Percentiles rank a stretch among this genome's conserved stretches.
Conservation (phyloP, 805 yeast species). For the Spathaspora hagerdaliae region DNA sequence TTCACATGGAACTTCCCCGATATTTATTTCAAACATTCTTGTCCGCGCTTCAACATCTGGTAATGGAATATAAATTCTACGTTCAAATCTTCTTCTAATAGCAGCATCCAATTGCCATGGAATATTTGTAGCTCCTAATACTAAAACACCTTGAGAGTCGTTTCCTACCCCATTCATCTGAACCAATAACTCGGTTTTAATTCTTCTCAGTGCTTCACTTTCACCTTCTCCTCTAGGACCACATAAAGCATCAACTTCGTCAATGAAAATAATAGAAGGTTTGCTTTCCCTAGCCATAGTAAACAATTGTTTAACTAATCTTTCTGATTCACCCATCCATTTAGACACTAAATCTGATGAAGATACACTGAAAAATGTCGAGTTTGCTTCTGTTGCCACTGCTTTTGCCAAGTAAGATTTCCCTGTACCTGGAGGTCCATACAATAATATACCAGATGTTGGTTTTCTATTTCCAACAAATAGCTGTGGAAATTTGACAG, state of each 20-base stretch:
- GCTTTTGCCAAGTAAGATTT: constrained; percentile 96
- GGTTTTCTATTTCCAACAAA: constrained; percentile 95
- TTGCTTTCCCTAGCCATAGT: constrained; percentile 94
- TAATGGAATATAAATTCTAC: constrained; percentile 88
- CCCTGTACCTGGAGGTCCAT: constrained; percentile 89
- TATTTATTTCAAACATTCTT: constrained; percentile 90
- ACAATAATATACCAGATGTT: constrained; percentile 77
- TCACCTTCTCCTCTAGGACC: constrained; percentile 99
- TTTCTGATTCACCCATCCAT: constrained; percentile 99
- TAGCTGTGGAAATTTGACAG: constrained; percentile 92
- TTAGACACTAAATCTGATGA: constrained; percentile 93
- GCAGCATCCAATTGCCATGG: constrained; percentile 99
- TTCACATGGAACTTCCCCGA: constrained; percentile 84
- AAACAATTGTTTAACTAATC: constrained; percentile 91
- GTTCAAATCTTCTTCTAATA: constrained; percentile 92
- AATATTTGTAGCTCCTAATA: constrained; percentile 94
- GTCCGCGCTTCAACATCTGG: constrained; percentile 94
- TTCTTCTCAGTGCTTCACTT: constrained; percentile 92
- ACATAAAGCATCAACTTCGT: constrained; percentile 96
- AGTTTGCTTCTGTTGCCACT: constrained; percentile 96
- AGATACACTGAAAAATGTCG: constrained; percentile 94
- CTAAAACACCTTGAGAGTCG: constrained; percentile 87
- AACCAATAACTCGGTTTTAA: constrained; percentile 90
- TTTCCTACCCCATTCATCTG: constrained; percentile 99
- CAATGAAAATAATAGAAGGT: constrained; percentile 94